phyloP scores from a whole-genome alignment of 2,329 filamentous ascomycete genomes.

The Penicillium sp. region DNA sequence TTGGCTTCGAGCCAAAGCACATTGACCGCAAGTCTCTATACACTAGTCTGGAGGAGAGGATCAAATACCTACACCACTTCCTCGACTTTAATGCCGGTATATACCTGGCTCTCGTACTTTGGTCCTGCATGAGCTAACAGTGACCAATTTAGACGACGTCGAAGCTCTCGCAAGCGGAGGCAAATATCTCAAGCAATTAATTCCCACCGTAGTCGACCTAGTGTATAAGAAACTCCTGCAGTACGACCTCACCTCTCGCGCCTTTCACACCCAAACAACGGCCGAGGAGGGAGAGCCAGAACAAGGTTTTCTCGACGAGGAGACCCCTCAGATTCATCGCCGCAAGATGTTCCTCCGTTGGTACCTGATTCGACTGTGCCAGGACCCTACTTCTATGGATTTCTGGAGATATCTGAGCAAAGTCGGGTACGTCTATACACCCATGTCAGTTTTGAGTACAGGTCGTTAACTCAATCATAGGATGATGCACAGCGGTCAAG shows the following conservation, averaged over 20 bases:
- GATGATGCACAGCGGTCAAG: constrained; percentile 76
- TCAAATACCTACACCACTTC: constrained; percentile 69
- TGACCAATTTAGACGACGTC: constrained; percentile 56
- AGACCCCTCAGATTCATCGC: constrained; percentile 68
- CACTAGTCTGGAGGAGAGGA: constrained; percentile 62
- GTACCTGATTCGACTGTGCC: constrained; percentile 69
- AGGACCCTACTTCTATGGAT: constrained; percentile 67
- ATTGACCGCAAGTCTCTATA: constrained; percentile 67
- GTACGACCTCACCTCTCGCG: constrained; percentile 75
- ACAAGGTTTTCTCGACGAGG: constrained; percentile 59
- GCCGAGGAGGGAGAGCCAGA: constrained; percentile 61
- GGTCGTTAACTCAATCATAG: constrained; percentile 30
- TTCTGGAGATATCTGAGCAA: constrained; percentile 84
- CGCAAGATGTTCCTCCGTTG: constrained; percentile 73
- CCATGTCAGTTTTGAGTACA: neutral
- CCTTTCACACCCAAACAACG: constrained; percentile 59
- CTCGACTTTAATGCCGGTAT: constrained; percentile 67
- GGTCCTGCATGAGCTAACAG: neutral
- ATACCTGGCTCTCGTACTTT: constrained; percentile 22
- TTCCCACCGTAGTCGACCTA: constrained; percentile 76
- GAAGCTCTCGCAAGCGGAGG: constrained; percentile 63
- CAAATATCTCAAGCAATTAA: constrained; percentile 75
- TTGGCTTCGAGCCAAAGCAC: constrained; percentile 44
- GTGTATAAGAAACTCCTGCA: constrained; percentile 76
- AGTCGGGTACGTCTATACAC: constrained; percentile 56